Base-by-base conservation (phyloP, 2,329 filamentous ascomycete genomes). In the Colletotrichum endophyticum region DNA sequence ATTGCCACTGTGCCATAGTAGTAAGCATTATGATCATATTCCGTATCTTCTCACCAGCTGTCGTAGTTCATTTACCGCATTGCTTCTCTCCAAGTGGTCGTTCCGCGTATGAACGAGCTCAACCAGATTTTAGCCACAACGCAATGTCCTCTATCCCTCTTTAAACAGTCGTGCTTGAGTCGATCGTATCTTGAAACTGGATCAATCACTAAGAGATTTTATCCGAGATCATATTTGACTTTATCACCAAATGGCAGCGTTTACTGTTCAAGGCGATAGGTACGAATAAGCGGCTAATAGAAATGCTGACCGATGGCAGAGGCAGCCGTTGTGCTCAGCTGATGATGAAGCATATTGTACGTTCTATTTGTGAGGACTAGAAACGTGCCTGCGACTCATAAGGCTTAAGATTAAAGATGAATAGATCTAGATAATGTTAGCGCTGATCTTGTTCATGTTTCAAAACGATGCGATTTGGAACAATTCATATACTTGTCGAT, bases 1-100 rank as follows among this genome's bases (percentile, higher is more conserved):
- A 5, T 7, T 22, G 44, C n/a, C 44, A 1, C 2, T 49, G 0
- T 1, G 19, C n/a, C n/a, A 7, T 22, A 1, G 44, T n/a, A 49
- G 44, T 2, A 22, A 49, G 19, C 44, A 13, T 22, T 13, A 8
- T 49, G n/a, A 22, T 49, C 3, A n/a, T 6, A 44, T 4, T 44
- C 39, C 39, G 39, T n/a, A n/a, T n/a, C 39, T 44, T 44, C 19
- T 19, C 9, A n/a, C 39, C 5, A 44, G 5, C 1, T 44, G 19
- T n/a, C 1, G 8, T 44, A 11, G 39, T 44, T n/a, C 9, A 44
- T 44, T 19, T 44, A 0, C 5, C 9, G 5, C 16, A 11, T n/a
- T 44, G 8, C 5, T 6, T 44, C 39, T 6, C 8, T 44, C 8
- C 19, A n/a, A 39, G 39, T 12, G 39, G 5, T n/a, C 39, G 39